Evolutionary conservation across 352 stramenopile species (phyloP), one percentile per base, ranked within the genome.

Genomic region (Phytopythium helicoides): DNA sequence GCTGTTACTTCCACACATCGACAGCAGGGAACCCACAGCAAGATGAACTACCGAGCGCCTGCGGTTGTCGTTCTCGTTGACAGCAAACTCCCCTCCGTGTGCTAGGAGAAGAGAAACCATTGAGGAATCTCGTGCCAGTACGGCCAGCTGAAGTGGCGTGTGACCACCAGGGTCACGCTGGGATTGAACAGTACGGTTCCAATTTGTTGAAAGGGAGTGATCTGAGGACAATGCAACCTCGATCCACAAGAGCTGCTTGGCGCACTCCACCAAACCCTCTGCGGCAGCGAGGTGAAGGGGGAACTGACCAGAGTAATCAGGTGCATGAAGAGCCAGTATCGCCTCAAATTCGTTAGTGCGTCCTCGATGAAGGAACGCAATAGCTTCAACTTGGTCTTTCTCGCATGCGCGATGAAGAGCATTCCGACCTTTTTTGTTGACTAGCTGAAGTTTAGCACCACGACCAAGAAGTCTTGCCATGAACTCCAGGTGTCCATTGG

Each of bases 321-420:
- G 33, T 0, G 40, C 44, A 18, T 87, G 56, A 2, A 88, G 60
- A 12, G 53, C 49, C 2, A 62, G 21, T 0, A 54, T n/a, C n/a
- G n/a, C n/a, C n/a, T n/a, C 6, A 21, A 38, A 25, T n/a, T 19
- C 45, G 12, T 28, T 12, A 16, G 39, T 12, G 1, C 9, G n/a
- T 40, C n/a, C 11, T 7, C 28, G 53, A 25, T 81, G 68, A 6
- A 91, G 47, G 33, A 68, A 66, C 2, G 41, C 60, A 16, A 72
- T 80, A 26, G 76, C 52, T 54, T 91, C 80, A 7, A 82, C 71
- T 46, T 89, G 80, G 39, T 91, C 80, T 12, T 69, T 46, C 10
- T 77, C 65, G 31, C 80, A 91, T 16, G 76, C 80, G 18, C 58
- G 61, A 63, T 91, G 77, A n/a, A 89, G 56, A 2, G 75, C 71